Percentiles rank a stretch among this genome's conserved stretches.
These are phyloP conservation scores for Mycena venus DNA, from an alignment of 768 basidiomycete genomes.

Conservation along the genomic window DNA sequence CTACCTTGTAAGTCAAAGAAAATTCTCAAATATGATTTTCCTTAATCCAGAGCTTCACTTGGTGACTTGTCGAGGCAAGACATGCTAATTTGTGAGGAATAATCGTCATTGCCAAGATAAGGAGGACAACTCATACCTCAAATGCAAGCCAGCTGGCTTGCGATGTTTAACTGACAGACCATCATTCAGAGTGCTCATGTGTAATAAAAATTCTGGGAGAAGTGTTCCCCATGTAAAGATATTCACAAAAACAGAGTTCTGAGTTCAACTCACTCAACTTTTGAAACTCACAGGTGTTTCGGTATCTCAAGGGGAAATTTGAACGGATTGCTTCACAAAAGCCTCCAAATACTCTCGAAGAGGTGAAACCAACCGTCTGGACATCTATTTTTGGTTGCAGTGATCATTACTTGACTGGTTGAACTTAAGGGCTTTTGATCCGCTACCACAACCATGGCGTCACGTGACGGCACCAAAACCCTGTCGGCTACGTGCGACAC, in stretches of 20 bases:
- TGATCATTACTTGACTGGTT: neutral
- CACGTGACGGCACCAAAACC: neutral
- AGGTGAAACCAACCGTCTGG: neutral
- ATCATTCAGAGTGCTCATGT: neutral
- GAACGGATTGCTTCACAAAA: neutral
- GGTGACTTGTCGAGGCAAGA: too few relatives aligned
- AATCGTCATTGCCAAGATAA: neutral
- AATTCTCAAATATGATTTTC: too few relatives aligned
- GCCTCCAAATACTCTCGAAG: neutral
- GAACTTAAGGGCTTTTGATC: too few relatives aligned
- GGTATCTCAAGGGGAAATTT: neutral
- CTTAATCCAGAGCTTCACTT: too few relatives aligned
- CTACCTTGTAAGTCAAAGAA: too few relatives aligned
- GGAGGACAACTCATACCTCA: conserved; percentile 8
- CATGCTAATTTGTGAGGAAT: neutral
- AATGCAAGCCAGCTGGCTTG: conserved; percentile 7
- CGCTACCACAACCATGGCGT: neutral
- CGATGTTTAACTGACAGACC: neutral
- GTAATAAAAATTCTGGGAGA: neutral
- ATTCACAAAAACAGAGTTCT: conserved; percentile 4
- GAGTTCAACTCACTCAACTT: neutral
- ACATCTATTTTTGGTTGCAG: neutral
- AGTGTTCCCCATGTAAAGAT: neutral
- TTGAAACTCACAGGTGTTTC: too few relatives aligned
- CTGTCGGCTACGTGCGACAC: neutral